Percentiles rank a stretch among this genome's conserved stretches.
These are phyloP conservation scores for Phytomonas sp. DNA, from an alignment of 208 protist genomes.

Conservation along the genomic window DNA sequence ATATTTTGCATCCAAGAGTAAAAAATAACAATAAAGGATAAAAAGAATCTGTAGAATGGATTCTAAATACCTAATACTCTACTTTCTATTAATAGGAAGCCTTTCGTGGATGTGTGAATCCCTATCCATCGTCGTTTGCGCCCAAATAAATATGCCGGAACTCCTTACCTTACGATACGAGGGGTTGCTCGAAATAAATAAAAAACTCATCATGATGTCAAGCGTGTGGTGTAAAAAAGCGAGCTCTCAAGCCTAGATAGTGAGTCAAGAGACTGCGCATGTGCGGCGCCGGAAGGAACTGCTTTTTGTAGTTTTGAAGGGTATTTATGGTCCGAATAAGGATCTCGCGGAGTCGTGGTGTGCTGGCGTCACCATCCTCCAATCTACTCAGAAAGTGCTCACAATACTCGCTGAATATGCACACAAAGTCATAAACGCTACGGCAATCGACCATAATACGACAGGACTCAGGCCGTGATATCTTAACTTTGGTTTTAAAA, in stretches of 20 bases:
- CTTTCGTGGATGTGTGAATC: neutral
- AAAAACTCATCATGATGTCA: conserved; percentile 37
- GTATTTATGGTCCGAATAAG: conserved; percentile 16
- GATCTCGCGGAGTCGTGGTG: conserved; percentile 16
- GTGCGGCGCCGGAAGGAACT: conserved; percentile 19
- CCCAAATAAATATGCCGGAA: neutral
- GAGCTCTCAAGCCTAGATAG: conserved; percentile 50
- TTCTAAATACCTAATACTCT: neutral
- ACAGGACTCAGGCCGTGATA: conserved; percentile 74
- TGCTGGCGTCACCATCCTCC: conserved; percentile 21
- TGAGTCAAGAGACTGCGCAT: conserved; percentile 31
- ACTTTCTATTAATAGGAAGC: neutral
- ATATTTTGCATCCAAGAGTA: neutral
- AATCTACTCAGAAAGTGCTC: conserved; percentile 24
- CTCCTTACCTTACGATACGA: conserved; percentile 1
- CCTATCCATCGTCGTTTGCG: neutral
- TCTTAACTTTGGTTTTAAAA: conserved; percentile 91
- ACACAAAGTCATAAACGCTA: conserved; percentile 27
- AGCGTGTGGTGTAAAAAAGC: conserved; percentile 29
- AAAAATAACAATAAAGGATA: neutral
- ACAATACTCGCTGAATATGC: conserved; percentile 33
- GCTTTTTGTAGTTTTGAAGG: conserved; percentile 26
- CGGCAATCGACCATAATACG: conserved; percentile 41
- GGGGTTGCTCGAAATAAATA: conserved; percentile 13
- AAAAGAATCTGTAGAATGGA: neutral